These are phyloP conservation scores for Podospora fimiseda DNA, from an alignment of 495 filamentous ascomycete genomes.

Conservation along the genomic window DNA sequence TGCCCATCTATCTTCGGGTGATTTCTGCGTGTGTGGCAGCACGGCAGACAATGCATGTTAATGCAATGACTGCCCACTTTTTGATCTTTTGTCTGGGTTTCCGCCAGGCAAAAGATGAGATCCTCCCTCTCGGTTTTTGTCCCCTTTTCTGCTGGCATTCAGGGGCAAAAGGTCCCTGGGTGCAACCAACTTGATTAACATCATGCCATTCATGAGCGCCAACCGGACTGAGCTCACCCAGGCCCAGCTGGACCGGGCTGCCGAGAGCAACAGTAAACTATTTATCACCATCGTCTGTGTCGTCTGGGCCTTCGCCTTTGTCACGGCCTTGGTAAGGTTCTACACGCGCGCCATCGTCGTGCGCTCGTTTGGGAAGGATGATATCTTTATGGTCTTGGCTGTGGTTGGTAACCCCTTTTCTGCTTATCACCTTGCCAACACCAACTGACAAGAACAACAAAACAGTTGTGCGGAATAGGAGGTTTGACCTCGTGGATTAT, in stretches of 20 bases:
- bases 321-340: conserved; percentile 21
- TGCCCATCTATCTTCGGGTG: not conserved
- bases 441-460: not conserved
- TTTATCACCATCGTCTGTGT: conserved; percentile 18
- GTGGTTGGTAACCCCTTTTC: conserved; percentile 23
- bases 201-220: not conserved
- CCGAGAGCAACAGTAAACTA: conserved; percentile 16
- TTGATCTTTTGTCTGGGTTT: not conserved
- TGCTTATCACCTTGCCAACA: too few relatives aligned
- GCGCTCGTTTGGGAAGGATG: conserved; percentile 33
- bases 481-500: conserved; percentile 15
- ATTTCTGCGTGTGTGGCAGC: not conserved
- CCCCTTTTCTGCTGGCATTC: not conserved
- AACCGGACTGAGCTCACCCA: not conserved
- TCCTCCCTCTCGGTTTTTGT: not conserved
- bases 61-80: not conserved
- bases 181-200: not conserved
- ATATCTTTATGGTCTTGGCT: conserved; percentile 42
- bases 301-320: conserved; percentile 15
- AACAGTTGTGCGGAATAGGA: conserved; percentile 16
- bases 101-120: too few relatives aligned
- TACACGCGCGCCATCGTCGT: conserved; percentile 30
- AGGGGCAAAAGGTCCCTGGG: too few relatives aligned
- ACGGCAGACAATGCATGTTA: not conserved
- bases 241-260: conserved; percentile 15